phyloP scores from a whole-genome alignment of 2,329 filamentous ascomycete species.

The Pseudogymnoascus sp. region DNA sequence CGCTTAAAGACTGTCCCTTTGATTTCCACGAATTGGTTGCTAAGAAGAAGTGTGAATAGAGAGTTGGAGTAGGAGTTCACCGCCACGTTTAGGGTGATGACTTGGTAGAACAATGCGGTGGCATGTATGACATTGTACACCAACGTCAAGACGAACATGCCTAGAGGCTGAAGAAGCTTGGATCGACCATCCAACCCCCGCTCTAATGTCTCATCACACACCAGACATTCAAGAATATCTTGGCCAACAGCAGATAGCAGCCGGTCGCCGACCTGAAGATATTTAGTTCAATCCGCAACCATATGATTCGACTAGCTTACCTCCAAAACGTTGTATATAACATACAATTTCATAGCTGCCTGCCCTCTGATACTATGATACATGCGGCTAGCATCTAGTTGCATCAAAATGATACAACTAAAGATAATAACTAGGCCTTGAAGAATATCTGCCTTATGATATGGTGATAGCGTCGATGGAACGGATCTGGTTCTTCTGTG shows the following conservation, averaged over 20 bases:
- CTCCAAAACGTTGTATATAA: conserved; percentile 97
- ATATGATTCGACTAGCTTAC: conserved; percentile 31
- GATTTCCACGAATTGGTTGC: conserved; percentile 98
- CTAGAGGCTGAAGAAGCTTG: conserved; percentile 80
- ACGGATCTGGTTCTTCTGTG: conserved; percentile 75
- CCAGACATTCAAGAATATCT: conserved; percentile 91
- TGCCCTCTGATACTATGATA: conserved; percentile 96
- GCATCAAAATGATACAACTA: conserved; percentile 79
- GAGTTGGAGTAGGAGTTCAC: conserved; percentile 99
- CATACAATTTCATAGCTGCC: conserved; percentile 94
- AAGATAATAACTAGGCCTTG: conserved; percentile 82
- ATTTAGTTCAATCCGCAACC: conserved; percentile 39
- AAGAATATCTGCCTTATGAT: conserved; percentile 90
- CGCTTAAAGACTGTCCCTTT: conserved; percentile 98
- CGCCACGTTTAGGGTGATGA: conserved; percentile 94
- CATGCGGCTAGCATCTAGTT: conserved; percentile 91
- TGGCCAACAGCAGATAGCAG: conserved; percentile 87
- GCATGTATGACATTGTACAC: conserved; percentile 84
- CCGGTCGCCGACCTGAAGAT: conserved; percentile 81
- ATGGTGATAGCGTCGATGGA: conserved; percentile 75
- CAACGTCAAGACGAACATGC: conserved; percentile 82
- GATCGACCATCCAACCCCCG: conserved; percentile 81
- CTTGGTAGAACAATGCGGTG: conserved; percentile 87
- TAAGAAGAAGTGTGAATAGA: conserved; percentile 81
- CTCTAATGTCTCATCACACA: conserved; percentile 86